Base-by-base conservation (phyloP, 192 early-diverging fungal genomes). In the Gaertneriomyces sp. region DNA sequence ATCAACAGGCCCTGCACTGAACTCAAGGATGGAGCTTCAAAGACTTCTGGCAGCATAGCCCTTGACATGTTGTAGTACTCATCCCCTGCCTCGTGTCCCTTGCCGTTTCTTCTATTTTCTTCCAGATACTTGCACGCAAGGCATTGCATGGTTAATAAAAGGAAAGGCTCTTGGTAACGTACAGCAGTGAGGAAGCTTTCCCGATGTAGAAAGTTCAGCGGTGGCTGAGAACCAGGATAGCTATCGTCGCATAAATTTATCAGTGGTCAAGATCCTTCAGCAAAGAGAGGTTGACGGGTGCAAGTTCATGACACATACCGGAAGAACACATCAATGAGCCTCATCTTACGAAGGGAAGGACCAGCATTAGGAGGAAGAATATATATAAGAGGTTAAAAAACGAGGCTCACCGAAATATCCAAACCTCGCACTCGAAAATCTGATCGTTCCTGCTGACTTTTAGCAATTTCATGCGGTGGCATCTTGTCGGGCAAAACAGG, bases 91-190 rank as follows among this genome's bases (percentile, higher is more conserved):
- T 64, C 52, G 7, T 12, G 12, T 9, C 42, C 19, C 47, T 43
- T 19, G 20, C 10, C 14, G n/a, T n/a, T 25, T 4, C n/a, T 14
- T 33, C 16, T 17, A 45, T n/a, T 14, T 19, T 43, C 45, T 49
- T 19, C 42, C 25, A 33, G 5, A 53, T 64, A 64, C 4, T n/a
- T 19, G 19, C 11, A 42, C 16, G 62, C 62, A 7, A 64, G 9
- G 62, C 62, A 64, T 64, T 64, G 62, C 62, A 64, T 64, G 10
- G 62, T 39, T 51, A 46, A 7, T 7, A 64, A 40, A 11, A 64
- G 50, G 42, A 64, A 64, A 7, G 50, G 50, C n/a, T 54, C 14
- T 43, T 64, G 62, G 7, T 14, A n/a, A 4, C 62, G 51, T 56
- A 64, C 53, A n/a, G 50, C 12, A 39, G 25, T n/a, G 17, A 64